phyloP scores from a whole-genome alignment of 2,329 filamentous ascomycete genomes.

The Sarocladium strictum region DNA sequence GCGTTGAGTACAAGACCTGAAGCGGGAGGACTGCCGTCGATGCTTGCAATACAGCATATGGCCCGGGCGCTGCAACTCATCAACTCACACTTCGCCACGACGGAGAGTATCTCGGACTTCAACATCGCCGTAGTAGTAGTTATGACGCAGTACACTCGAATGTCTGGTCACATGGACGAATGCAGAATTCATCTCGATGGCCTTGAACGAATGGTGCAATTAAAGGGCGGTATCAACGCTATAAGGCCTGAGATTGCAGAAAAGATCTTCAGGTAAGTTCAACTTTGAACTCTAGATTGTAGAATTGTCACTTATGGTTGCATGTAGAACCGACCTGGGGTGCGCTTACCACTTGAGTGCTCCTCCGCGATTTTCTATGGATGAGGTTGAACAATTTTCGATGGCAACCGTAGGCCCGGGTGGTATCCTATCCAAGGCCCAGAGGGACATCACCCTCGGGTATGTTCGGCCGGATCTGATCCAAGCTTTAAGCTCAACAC shows the following conservation, averaged over 20 bases:
- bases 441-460: not conserved
- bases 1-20: not conserved
- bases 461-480: not conserved
- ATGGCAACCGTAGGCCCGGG: not conserved
- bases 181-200: conserved; percentile 5
- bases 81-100: not conserved
- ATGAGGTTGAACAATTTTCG: not conserved
- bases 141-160: conserved; percentile 2
- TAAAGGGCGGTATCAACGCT: conserved; percentile 6
- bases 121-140: conserved; percentile 6
- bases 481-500: not conserved
- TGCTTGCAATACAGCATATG: conserved; percentile 4
- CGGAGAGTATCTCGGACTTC: not conserved
- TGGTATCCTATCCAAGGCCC: not conserved
- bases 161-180: conserved; percentile 2
- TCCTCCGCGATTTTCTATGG: not conserved
- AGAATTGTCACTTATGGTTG: no score
- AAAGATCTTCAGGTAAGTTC: conserved; percentile 4
- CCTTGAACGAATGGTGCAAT: conserved; percentile 1
- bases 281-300: no score
- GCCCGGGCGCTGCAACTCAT: conserved; percentile 5
- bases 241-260: not conserved
- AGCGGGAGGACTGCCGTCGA: not conserved
- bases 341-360: conserved; percentile 3
- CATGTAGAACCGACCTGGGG: not conserved